Base-by-base conservation (phyloP, 2,329 filamentous ascomycete genomes). In the Ascosphaera aggregata region DNA sequence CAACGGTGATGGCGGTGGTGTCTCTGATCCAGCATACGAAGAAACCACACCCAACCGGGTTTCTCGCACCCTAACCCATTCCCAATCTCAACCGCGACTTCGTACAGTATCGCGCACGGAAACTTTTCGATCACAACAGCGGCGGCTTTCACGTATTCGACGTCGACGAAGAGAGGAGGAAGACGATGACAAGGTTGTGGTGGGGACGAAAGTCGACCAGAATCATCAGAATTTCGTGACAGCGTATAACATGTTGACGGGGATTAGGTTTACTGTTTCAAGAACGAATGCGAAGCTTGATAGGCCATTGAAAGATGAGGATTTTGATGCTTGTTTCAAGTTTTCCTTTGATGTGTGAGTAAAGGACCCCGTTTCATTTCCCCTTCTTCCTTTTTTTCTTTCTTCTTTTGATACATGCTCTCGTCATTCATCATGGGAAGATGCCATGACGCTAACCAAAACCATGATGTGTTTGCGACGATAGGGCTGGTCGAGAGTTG, bases 161-260 rank as follows among this genome's bases (percentile, higher is more conserved):
- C 22, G 22, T 27, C 22, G 73, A 56, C 69, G 76, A 48, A 78
- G 75, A 51, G 85, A 94, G 44, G 77, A 94, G 48, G 84, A 94
- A 46, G 89, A 95, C 43, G 86, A 95, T 50, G 73, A 85, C 44
- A 60, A 70, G 19, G 86, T 98, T 8, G 69, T 95, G 22, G 85
- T 98, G 15, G 89, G 89, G 43, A 98, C 82, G 42, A 95, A 94
- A 61, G 89, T 98, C 39, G 89, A 98, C 54, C 85, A 95, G 62
- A 80, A 81, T 51, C 89, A 98, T 56, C 80, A 82, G 47, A 95
- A 95, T 57, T 98, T 80, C 76, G 84, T 92, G 35, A 94, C 84
- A 2, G 89, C 89, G 42, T 98, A 98, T 64, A 98, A 98, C 59
- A 98, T 98, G 89, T 69, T 98, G 61, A 98, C 89, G 31, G 89